Percentiles rank a stretch among this genome's conserved stretches.
phyloP scores from a whole-genome alignment of 768 basidiomycete species.

The Arthromyces matolae region DNA sequence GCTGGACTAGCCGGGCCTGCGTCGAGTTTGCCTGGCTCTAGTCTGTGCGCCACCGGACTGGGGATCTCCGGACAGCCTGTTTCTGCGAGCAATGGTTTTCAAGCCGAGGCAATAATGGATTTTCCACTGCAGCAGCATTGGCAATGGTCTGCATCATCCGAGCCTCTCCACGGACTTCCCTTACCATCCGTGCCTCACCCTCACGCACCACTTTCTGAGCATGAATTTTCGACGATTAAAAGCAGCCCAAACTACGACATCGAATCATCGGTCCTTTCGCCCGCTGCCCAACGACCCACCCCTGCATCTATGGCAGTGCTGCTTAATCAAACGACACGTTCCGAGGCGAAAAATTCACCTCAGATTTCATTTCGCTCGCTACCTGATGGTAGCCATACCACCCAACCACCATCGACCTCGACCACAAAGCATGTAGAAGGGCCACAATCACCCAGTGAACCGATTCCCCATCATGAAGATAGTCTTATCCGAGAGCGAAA shows the following conservation, averaged over 20 bases:
- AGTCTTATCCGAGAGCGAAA: slow-evolving; percentile 59
- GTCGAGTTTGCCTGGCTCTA: slow-evolving; percentile 29
- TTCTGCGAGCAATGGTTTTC: slow-evolving; percentile 23
- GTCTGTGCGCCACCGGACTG: slow-evolving; percentile 42
- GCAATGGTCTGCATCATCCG: slow-evolving; percentile 21
- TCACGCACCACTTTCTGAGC: slow-evolving; percentile 17
- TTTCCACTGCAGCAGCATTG: slow-evolving; percentile 30
- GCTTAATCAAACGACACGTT: slow-evolving; percentile 35
- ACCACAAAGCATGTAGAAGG: slow-evolving; percentile 4
- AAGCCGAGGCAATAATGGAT: slow-evolving; percentile 38
- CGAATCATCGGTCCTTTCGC: slow-evolving; percentile 27
- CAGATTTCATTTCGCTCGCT: slow-evolving; percentile 11
- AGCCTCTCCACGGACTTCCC: slow-evolving; percentile 29
- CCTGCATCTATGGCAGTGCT: slow-evolving; percentile 46
- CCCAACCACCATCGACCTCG: not conserved
- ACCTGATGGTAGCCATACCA: not conserved
- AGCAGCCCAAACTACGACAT: slow-evolving; percentile 13
- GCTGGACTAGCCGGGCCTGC: slow-evolving; percentile 26
- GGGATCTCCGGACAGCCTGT: slow-evolving; percentile 36
- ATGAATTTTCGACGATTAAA: slow-evolving; percentile 26
- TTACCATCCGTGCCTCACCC: slow-evolving; percentile 27
- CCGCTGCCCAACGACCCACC: slow-evolving; percentile 40
- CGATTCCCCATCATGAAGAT: slow-evolving; percentile 17
- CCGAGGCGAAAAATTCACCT: slow-evolving; percentile 22
- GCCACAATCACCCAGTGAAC: slow-evolving; percentile 4